Evolutionary conservation across 257 asterid genomes (phyloP), one percentile per base, ranked within the genome.

Genomic region (Pogostemon cablin): DNA sequence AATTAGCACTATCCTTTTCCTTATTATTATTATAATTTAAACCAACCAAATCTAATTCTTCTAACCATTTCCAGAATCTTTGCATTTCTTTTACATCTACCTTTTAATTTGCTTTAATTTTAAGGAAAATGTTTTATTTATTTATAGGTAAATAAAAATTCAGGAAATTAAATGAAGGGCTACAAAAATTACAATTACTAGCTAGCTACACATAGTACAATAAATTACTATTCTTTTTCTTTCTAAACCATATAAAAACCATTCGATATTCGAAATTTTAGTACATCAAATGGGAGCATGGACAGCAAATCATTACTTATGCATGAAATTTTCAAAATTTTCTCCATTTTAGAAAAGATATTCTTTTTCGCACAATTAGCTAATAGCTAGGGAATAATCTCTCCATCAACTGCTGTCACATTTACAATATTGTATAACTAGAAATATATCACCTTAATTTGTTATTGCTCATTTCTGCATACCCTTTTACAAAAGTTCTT

Each of bases 241-340:
- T 25, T 25, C 32, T 25, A 25, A 1, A 25, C 32, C 32, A 25
- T 25, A 25, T 25, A 25, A 25, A 25, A 25, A 25, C 32, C 32
- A 25, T 25, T 25, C 32, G 32, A 25, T 25, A 25, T 25, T 25
- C 1, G 1, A 25, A 1, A 37, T 65, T 6, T 53, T 8, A 7
- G 6, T 41, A 48, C 74, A 59, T 42, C 57, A 65, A 5, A 68
- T 37, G 47, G 72, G 60, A 70, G 34, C 62, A 62, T 72, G 10
- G 73, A 63, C 61, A 56, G 77, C 74, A 68, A 76, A 72, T 76
- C 69, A 67, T 69, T 60, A 77, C 56, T 68, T 68, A 78, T 67
- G 71, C 77, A 54, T 10, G 55, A 56, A 66, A 25, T 25, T 25
- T 25, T 25, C 32, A 25, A 25, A 25, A 25, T 25, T 25, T 7